phyloP scores from a whole-genome alignment of 139 green algal genomes.

The Prasinococcaceae sp. region DNA sequence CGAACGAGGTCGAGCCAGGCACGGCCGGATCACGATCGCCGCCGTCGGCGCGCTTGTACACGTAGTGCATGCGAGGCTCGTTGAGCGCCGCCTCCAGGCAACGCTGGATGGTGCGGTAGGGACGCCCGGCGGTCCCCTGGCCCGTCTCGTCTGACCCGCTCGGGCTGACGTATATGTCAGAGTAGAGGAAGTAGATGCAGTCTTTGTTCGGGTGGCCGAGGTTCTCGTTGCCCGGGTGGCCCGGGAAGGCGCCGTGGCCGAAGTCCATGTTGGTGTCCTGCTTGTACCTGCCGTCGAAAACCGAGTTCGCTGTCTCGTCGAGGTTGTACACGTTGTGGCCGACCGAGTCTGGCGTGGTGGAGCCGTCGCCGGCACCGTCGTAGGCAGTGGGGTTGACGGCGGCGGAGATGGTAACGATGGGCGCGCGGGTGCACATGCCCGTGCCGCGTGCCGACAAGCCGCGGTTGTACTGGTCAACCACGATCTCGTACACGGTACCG shows the following conservation, averaged over 20 bases:
- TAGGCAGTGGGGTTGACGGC: not conserved
- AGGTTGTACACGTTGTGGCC: constrained; percentile 6
- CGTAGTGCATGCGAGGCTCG: not conserved
- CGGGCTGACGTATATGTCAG: constrained; percentile 13
- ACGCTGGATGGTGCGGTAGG: constrained; percentile 11
- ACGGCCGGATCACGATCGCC: constrained; percentile 5
- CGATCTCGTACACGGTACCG: not conserved
- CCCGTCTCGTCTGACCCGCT: constrained; percentile 7
- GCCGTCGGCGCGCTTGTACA: constrained; percentile 6
- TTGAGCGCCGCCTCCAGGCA: constrained; percentile 6
- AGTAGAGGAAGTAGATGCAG: constrained; percentile 16
- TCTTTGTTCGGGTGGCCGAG: constrained; percentile 2
- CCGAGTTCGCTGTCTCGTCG: not conserved
- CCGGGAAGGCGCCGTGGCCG: constrained; percentile 2
- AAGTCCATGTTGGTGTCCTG: not conserved
- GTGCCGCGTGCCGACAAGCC: too few relatives aligned
- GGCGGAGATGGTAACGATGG: not conserved
- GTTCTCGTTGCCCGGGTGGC: constrained; percentile 4
- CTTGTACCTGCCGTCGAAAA: not conserved
- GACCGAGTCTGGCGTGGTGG: not conserved
- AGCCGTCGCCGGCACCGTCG: not conserved
- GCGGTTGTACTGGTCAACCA: not conserved
- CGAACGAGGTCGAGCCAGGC: not conserved
- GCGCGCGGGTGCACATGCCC: too few relatives aligned
- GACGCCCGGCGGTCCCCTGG: constrained; percentile 5